A percentile compares a stretch with the other conserved stretches of the same genome.
Evolutionary conservation across 441 rosid genomes (phyloP).

Genomic region (Brassica hybrid): DNA sequence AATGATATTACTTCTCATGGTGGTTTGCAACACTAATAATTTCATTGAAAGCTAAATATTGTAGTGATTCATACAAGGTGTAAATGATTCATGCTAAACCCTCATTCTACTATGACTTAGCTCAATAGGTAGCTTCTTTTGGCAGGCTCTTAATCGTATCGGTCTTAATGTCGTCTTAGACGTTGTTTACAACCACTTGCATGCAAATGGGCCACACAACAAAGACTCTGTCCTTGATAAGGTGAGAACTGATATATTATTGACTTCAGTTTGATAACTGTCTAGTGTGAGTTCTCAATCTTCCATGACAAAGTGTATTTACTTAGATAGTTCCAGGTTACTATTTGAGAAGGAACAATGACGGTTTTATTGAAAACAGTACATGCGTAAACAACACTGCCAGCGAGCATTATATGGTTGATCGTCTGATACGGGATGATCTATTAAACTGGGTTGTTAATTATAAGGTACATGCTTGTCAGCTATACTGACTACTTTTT

Average conservation of each 20-base stretch:
- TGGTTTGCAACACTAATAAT: slow-evolving; percentile 22
- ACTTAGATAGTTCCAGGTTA: slow-evolving; percentile 96
- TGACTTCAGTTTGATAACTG: slow-evolving; percentile 16
- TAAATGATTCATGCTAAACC: slow-evolving; percentile 15
- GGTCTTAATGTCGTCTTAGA: slow-evolving; percentile 88
- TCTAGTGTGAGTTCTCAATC: slow-evolving; percentile 21
- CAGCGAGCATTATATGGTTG: slow-evolving; percentile 98
- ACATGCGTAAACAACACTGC: slow-evolving; percentile 95
- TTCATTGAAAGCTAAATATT: slow-evolving; percentile 19
- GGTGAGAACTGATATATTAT: slow-evolving; percentile 48
- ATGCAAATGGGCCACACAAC: slow-evolving; percentile 83
- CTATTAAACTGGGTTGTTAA: slow-evolving; percentile 83
- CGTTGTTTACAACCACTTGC: slow-evolving; percentile 96
- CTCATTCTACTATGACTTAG: slow-evolving; percentile 19
- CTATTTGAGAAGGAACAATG: slow-evolving; percentile 86
- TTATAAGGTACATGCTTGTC: slow-evolving; percentile 72
- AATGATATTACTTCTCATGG: slow-evolving; percentile 4
- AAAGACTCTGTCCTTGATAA: slow-evolving; percentile 91
- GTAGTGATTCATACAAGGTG: slow-evolving; percentile 25
- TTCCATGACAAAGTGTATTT: slow-evolving; percentile 32
- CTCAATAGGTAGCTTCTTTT: slow-evolving; percentile 33
- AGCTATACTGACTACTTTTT: slow-evolving; percentile 19
- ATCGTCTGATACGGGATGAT: slow-evolving; percentile 87
- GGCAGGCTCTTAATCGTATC: slow-evolving; percentile 69
- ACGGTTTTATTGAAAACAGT: slow-evolving; percentile 87